phyloP scores from a whole-genome alignment of 2,329 filamentous ascomycete species.

The Didymosphaeria variabile region DNA sequence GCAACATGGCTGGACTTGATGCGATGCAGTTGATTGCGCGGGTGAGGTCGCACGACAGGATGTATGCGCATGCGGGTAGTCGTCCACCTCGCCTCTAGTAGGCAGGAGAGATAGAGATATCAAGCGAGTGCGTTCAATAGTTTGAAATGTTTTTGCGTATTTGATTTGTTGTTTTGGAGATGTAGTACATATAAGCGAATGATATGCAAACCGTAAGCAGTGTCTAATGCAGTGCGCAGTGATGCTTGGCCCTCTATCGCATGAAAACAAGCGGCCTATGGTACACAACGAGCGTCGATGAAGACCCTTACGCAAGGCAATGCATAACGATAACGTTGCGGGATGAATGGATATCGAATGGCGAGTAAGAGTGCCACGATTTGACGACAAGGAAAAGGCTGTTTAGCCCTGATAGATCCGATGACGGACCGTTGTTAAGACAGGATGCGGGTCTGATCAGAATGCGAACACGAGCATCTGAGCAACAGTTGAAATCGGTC shows the following conservation, averaged over 20 bases:
- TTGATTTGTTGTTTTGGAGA: not conserved
- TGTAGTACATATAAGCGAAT: not conserved
- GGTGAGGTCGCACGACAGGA: conserved; percentile 1
- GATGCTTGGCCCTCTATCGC: conserved; percentile 5
- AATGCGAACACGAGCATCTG: not conserved
- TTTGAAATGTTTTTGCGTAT: conserved; percentile 1
- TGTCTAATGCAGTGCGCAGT: conserved; percentile 6
- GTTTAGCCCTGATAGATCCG: not conserved
- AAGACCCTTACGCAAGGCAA: not conserved
- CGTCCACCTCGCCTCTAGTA: not conserved
- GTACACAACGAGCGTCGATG: not conserved
- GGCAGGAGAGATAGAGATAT: not conserved
- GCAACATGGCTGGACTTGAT: not conserved
- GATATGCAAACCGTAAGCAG: not conserved
- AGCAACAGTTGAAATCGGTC: no score
- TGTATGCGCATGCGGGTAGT: conserved; percentile 3
- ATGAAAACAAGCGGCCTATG: conserved; percentile 1
- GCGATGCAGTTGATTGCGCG: not conserved
- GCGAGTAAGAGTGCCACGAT: conserved; percentile 1
- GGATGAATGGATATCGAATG: not conserved
- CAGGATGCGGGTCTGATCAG: not conserved
- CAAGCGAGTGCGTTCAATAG: not conserved
- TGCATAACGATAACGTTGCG: not conserved
- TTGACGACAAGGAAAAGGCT: conserved; percentile 10
- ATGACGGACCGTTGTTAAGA: not conserved